Evolutionary conservation across 768 basidiomycete species (phyloP).

Genomic region (Xanthoconium stramineum): DNA sequence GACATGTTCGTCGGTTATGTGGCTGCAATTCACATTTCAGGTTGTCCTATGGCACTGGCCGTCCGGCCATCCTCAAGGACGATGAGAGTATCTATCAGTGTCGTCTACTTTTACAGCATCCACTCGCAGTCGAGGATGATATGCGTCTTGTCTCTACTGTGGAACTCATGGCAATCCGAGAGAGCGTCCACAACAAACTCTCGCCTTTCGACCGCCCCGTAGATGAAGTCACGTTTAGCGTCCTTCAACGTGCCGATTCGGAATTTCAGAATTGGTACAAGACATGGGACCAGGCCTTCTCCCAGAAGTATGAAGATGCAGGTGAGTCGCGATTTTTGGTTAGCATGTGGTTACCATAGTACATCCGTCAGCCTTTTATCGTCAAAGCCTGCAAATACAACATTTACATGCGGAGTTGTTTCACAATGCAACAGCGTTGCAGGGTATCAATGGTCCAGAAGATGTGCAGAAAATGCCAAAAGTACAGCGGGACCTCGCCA

Average conservation of each 20-base stretch:
- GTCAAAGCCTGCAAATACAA: conserved; percentile 84
- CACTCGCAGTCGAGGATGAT: conserved; percentile 87
- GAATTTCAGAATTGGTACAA: conserved; percentile 83
- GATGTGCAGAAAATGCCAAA: conserved; percentile 83
- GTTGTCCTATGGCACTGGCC: conserved; percentile 91
- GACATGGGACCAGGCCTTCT: conserved; percentile 76
- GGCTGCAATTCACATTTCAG: conserved; percentile 38
- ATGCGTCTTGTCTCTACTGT: conserved; percentile 94
- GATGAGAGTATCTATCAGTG: conserved; percentile 88
- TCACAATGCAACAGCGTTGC: conserved; percentile 78
- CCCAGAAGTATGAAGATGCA: conserved; percentile 79
- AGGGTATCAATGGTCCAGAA: conserved; percentile 80
- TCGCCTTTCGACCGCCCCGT: conserved; percentile 78
- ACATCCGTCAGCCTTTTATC: conserved; percentile 67
- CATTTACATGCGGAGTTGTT: conserved; percentile 83
- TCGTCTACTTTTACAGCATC: conserved; percentile 77
- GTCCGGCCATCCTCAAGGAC: conserved; percentile 88
- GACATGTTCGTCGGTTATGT: not conserved
- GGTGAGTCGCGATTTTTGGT: conserved; percentile 40
- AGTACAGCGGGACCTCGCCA: conserved; percentile 74
- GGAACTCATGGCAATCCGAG: conserved; percentile 86
- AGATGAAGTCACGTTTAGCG: conserved; percentile 65
- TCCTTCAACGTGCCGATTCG: conserved; percentile 67
- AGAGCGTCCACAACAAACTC: conserved; percentile 78
- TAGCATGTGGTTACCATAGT: conserved; percentile 3